Evolutionary conservation across 768 basidiomycete species (phyloP).

Genomic region (Russula olivacea): DNA sequence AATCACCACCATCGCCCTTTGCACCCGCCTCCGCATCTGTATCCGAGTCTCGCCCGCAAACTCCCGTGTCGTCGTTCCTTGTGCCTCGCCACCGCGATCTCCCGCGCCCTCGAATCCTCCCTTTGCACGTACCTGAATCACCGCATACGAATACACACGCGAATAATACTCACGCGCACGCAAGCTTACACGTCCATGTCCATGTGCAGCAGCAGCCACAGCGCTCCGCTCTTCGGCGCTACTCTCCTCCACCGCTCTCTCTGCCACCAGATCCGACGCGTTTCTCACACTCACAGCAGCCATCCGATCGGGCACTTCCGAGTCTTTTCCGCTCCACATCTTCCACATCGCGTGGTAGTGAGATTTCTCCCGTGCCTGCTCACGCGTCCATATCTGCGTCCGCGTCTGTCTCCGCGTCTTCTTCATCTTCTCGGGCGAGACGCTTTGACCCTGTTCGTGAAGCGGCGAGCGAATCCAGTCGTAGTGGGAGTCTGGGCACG

Average conservation of each 20-base stretch:
- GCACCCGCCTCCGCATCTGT: background rate
- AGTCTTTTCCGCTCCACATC: background rate
- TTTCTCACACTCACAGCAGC: background rate
- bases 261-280: background rate
- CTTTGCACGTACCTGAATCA: constrained; percentile 18
- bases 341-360: background rate
- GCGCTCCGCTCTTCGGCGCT: background rate
- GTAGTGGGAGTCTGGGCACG: constrained; percentile 15
- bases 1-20: background rate
- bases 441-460: constrained; percentile 29
- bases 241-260: background rate
- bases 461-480: constrained; percentile 18
- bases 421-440: background rate
- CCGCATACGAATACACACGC: background rate
- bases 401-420: background rate
- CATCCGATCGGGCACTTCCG: background rate
- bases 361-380: constrained; percentile 1
- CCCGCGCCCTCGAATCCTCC: constrained; percentile 16
- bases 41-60: constrained; percentile 6
- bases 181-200: background rate
- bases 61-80: constrained; percentile 10
- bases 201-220: background rate
- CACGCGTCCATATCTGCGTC: background rate
- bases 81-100: constrained; percentile 14
- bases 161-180: background rate